Evolutionary conservation across 1,284 basidiomycete species (phyloP), one percentile per base, ranked within the genome.

Genomic region (Ceratobasidium papillatum): DNA sequence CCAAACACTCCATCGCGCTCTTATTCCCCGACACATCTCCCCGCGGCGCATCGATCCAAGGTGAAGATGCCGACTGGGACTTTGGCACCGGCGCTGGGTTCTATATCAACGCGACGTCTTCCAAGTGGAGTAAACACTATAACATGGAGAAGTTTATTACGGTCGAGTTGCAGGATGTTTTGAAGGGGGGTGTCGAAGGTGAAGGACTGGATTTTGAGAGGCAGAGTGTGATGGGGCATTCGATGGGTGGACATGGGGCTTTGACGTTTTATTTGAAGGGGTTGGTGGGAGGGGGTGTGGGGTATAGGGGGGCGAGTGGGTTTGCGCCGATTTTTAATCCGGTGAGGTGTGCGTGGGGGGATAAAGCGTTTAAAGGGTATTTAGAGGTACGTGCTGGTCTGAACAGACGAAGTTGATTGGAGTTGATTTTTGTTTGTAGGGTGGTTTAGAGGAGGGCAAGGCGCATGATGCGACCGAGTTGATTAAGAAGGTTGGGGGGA

Each of bases 21-120:
- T 89, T 99, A 51, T 98, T 98, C 82, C 95, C 98, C 0, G 98
- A 99, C 81, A 99, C 98, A 0, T 95, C 93, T 49, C 98, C 98
- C 1, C 88, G 97, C 38, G 96, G 95, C 0, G 96, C 97, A 1
- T 91, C 90, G n/a, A 87, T 96, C 75, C 89, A 92, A 72, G 95
- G 93, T 47, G 85, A 83, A 62, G 96, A 99, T 61, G 88, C 89
- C 76, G 90, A 91, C 81, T 98, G 94, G 94, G 94, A 98, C 80
- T 94, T 96, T 81, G 95, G 95, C n/a, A 92, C 91, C 30, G 91
- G 93, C 69, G 96, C 96, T 54, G 95, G 96, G 54, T 98, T 98
- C 85, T 98, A 98, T 82, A 82, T 98, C 78, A 91, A 97, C 80
- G 96, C 96, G 9, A 96, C 94, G 2, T 86, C 89, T 74, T 87